Evolutionary conservation across 139 green algal species (phyloP).

Genomic region (Volvox reticuliferus): DNA sequence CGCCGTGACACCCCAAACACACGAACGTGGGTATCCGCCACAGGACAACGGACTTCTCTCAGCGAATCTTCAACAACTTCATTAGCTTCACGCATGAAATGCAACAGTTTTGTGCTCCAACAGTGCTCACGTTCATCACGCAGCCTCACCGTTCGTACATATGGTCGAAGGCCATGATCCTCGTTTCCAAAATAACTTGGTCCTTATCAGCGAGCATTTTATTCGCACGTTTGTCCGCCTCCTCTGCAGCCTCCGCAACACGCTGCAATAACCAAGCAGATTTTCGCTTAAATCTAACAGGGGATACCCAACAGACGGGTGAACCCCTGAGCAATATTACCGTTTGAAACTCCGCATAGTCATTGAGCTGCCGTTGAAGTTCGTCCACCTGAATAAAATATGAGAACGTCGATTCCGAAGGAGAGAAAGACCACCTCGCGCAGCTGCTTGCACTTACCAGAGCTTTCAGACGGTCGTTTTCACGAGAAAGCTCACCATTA

Average conservation of each 20-base stretch:
- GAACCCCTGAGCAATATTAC: neutral
- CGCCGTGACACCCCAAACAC: neutral
- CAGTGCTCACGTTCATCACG: neutral
- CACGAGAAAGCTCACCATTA: slow-evolving; percentile 24
- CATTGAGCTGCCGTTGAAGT: slow-evolving; percentile 18
- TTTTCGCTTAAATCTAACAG: neutral
- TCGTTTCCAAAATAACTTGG: slow-evolving; percentile 26
- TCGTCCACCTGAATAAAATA: slow-evolving; percentile 28
- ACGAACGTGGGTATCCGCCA: neutral
- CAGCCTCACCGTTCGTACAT: slow-evolving; percentile 53
- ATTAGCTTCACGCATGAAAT: no score
- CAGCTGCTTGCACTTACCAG: slow-evolving; percentile 13
- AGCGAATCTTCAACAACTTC: no score
- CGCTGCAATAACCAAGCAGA: slow-evolving; percentile 6
- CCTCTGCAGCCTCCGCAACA: slow-evolving; percentile 49
- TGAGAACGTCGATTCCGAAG: no score
- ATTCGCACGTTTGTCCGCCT: slow-evolving; percentile 37
- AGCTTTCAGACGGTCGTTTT: slow-evolving; percentile 46
- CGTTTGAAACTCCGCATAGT: slow-evolving; percentile 42
- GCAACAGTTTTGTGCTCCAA: no score
- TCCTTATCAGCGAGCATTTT: slow-evolving; percentile 42
- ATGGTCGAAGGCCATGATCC: slow-evolving; percentile 42
- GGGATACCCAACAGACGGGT: no score
- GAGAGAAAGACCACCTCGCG: no score
- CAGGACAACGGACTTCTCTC: neutral